Percentiles rank a stretch among this genome's conserved stretches.
phyloP scores from a whole-genome alignment of 2,329 filamentous ascomycete genomes.

The Ophiostoma quercus region DNA sequence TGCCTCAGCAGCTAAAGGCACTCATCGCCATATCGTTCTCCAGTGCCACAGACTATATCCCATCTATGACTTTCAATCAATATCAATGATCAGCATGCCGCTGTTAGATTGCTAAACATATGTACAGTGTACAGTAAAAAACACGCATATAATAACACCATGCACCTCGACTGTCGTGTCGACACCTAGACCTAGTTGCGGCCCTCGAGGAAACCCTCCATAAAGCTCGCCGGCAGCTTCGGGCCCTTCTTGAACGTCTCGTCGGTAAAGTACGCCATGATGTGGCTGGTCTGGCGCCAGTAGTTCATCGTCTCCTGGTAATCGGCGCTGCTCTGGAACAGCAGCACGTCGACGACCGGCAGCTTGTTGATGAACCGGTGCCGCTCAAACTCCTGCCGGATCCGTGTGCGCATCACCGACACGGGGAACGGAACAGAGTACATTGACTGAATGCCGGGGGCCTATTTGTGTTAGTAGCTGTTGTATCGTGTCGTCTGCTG shows the following conservation, averaged over 20 bases:
- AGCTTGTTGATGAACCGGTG: conserved; percentile 91
- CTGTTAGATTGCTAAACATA: conserved; percentile 1
- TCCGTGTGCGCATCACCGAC: conserved; percentile 81
- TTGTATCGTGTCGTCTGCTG: neutral
- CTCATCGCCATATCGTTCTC: too few relatives aligned
- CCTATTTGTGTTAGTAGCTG: conserved; percentile 47
- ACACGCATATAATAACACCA: conserved; percentile 2
- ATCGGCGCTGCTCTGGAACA: conserved; percentile 87
- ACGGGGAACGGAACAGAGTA: conserved; percentile 89
- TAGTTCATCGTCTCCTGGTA: conserved; percentile 99
- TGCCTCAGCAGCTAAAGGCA: too few relatives aligned
- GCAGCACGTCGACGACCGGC: conserved; percentile 77
- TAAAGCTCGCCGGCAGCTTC: conserved; percentile 81
- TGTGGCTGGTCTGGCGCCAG: conserved; percentile 94
- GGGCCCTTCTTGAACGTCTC: conserved; percentile 73
- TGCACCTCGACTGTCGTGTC: neutral
- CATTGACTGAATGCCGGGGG: conserved; percentile 94
- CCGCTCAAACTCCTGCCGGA: conserved; percentile 94
- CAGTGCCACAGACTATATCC: too few relatives aligned
- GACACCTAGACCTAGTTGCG: conserved; percentile 18
- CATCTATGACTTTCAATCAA: too few relatives aligned
- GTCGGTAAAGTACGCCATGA: conserved; percentile 93
- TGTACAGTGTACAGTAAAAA: conserved; percentile 1
- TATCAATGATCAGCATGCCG: neutral
- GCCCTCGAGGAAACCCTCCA: conserved; percentile 87